These are phyloP conservation scores for Tuber calosporum DNA, from an alignment of 495 filamentous ascomycete genomes.

Conservation along the genomic window DNA sequence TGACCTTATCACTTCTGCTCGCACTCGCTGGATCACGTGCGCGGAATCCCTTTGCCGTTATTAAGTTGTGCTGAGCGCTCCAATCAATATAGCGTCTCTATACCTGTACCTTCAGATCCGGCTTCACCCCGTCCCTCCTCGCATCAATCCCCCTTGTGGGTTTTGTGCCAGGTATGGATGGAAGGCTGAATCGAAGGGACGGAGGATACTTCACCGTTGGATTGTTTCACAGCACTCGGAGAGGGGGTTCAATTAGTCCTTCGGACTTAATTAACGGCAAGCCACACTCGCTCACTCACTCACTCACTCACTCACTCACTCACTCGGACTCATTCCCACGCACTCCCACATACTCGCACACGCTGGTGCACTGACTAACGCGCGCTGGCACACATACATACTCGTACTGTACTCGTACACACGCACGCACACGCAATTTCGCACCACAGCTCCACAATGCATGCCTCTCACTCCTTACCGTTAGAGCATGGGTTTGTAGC, in stretches of 20 bases:
- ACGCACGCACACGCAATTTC: too few species aligned
- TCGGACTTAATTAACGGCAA: background rate
- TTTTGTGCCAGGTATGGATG: background rate
- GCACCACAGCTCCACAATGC: background rate
- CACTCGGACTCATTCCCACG: background rate
- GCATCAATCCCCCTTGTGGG: background rate
- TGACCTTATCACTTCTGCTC: background rate
- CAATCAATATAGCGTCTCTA: background rate
- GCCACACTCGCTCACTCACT: background rate
- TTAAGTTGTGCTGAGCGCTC: background rate
- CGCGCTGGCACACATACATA: too few species aligned
- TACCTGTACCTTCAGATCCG: too few species aligned
- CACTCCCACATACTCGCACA: background rate
- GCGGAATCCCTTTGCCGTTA: background rate
- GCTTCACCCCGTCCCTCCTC: background rate
- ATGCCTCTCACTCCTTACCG: background rate
- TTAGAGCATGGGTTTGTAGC: background rate
- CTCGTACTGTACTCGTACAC: too few species aligned
- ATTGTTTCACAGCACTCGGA: background rate
- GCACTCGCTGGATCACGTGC: background rate
- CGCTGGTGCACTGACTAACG: too few species aligned
- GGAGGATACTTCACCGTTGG: background rate
- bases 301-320: background rate
- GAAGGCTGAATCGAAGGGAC: background rate
- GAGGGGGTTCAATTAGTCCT: background rate